A percentile compares a stretch with the other conserved stretches of the same genome.
These are phyloP conservation scores for Rhodotorula toruloides DNA, from an alignment of 768 basidiomycete genomes.

Conservation along the genomic window DNA sequence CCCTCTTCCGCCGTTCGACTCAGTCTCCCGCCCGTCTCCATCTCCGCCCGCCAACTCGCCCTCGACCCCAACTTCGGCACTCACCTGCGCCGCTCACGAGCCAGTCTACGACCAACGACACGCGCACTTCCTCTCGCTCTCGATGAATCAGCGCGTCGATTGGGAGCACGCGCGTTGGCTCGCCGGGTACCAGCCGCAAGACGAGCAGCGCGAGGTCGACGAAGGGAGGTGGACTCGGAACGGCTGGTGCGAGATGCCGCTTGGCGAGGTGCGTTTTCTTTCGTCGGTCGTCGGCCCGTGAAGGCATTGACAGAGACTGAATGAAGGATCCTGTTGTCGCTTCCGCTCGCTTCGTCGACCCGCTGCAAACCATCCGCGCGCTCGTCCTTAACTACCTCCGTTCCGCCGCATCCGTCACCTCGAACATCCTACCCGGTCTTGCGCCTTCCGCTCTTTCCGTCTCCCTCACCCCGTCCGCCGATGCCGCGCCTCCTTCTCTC, in stretches of 20 bases:
- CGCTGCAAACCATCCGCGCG: neutral
- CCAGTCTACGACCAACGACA: constrained; percentile 43
- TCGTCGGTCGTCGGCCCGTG: neutral
- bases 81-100: constrained; percentile 64
- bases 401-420: neutral
- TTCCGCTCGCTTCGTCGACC: neutral
- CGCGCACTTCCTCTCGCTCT: constrained; percentile 52
- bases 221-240: constrained; percentile 57
- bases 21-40: constrained; percentile 1
- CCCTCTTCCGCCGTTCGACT: constrained; percentile 52
- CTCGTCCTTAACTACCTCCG: neutral
- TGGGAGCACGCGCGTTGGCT: constrained; percentile 73
- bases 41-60: neutral
- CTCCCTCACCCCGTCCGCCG: neutral
- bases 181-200: constrained; percentile 56
- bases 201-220: constrained; percentile 49
- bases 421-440: neutral
- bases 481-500: neutral
- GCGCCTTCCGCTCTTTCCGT: neutral
- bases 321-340: neutral
- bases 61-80: neutral
- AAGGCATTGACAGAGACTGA: neutral
- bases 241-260: constrained; percentile 72
- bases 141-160: constrained; percentile 68
- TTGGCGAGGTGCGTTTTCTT: constrained; percentile 50